Percentiles rank a stretch among this genome's conserved stretches.
Evolutionary conservation across 306 rosid genomes (phyloP).

Genomic region (Medicago arabica): DNA sequence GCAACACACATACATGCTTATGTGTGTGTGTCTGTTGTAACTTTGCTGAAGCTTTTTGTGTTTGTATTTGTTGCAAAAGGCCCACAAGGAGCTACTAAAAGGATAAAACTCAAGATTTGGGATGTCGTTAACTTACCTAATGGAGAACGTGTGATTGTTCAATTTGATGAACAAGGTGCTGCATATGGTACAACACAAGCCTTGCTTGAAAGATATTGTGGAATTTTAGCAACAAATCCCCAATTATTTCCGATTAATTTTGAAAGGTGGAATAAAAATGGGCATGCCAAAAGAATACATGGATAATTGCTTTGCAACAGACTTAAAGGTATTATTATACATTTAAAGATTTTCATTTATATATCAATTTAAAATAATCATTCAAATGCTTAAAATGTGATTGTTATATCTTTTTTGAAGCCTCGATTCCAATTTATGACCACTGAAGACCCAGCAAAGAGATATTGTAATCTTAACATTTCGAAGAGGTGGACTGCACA

Average conservation of each 20-base stretch:
- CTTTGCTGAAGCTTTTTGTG: too few relatives aligned
- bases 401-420: too few relatives aligned
- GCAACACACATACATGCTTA: too few relatives aligned
- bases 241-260: neutral
- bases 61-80: too few relatives aligned
- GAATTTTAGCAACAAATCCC: neutral
- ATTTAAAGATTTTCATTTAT: too few relatives aligned
- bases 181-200: slow-evolving; percentile 16
- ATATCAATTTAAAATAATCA: neutral
- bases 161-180: slow-evolving; percentile 20
- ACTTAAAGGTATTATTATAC: too few relatives aligned
- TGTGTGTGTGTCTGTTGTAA: too few relatives aligned
- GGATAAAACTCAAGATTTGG: too few relatives aligned
- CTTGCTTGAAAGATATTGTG: slow-evolving; percentile 16
- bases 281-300: neutral
- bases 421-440: neutral
- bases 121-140: neutral
- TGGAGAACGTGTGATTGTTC: neutral
- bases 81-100: too few relatives aligned
- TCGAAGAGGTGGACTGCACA: neutral
- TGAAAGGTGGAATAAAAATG: neutral
- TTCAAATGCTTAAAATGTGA: neutral
- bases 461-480: neutral
- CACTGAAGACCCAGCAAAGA: neutral
- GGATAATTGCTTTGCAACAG: neutral